phyloP scores from a whole-genome alignment of 2,329 filamentous ascomycete genomes.

The Nannizzia gypsea region DNA sequence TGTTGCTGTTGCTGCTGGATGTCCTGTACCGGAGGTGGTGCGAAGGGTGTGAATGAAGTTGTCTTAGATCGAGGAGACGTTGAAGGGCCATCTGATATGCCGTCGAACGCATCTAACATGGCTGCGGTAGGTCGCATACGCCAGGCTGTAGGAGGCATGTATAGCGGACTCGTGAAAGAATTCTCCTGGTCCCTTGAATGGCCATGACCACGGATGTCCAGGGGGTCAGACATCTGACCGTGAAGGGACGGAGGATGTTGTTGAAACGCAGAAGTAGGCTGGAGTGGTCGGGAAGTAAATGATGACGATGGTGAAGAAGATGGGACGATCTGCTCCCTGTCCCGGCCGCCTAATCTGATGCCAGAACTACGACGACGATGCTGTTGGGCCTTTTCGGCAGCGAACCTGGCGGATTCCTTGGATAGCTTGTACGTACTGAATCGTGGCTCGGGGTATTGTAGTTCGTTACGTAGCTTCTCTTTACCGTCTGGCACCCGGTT shows the following conservation, averaged over 20 bases:
- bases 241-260: not conserved
- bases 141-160: not conserved
- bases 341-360: constrained; percentile 19
- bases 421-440: constrained; percentile 71
- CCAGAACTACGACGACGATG: constrained; percentile 48
- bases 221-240: not conserved
- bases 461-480: constrained; percentile 80
- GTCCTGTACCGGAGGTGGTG: not conserved
- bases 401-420: constrained; percentile 38
- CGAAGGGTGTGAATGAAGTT: not conserved
- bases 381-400: constrained; percentile 44
- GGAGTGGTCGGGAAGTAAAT: not conserved
- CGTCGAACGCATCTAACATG: not conserved
- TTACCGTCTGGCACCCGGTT: constrained; percentile 93
- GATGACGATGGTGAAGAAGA: not conserved
- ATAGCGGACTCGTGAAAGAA: not conserved
- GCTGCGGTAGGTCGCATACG: not conserved
- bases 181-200: not conserved
- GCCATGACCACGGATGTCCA: not conserved
- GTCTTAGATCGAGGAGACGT: not conserved
- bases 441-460: constrained; percentile 74
- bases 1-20: not conserved
- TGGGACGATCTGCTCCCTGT: constrained; percentile 11
- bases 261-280: not conserved
- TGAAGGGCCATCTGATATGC: not conserved